These are phyloP conservation scores for Raffaelea ambrosiae DNA, from an alignment of 2,329 filamentous ascomycete genomes.

Conservation along the genomic window DNA sequence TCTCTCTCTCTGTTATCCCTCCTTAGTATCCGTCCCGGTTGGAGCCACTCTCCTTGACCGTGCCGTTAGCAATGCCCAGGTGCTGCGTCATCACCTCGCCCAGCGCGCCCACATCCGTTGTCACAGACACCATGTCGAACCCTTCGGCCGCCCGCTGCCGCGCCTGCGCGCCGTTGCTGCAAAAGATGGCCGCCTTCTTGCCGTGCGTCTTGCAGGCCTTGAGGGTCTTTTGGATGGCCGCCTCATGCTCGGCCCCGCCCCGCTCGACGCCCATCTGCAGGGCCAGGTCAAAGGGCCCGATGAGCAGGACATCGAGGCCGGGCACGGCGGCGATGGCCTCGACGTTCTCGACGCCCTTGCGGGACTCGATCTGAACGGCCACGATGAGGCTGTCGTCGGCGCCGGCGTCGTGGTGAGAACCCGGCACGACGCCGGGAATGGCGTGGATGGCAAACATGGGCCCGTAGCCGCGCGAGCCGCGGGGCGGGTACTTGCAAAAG, in stretches of 20 bases:
- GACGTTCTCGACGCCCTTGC: slow-evolving; percentile 28
- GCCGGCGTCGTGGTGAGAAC: slow-evolving; percentile 22
- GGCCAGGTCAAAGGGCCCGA: slow-evolving; percentile 24
- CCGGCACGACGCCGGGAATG: slow-evolving; percentile 16
- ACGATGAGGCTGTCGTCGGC: slow-evolving; percentile 23
- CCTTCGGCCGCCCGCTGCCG: slow-evolving; percentile 23
- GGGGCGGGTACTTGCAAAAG: slow-evolving; percentile 15
- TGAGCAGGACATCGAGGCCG: slow-evolving; percentile 30
- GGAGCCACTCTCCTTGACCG: neutral
- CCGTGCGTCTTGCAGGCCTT: slow-evolving; percentile 23
- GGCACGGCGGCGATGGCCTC: slow-evolving; percentile 31
- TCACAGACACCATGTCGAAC: slow-evolving; percentile 30
- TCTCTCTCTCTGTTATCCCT: neutral
- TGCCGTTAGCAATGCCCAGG: slow-evolving; percentile 21
- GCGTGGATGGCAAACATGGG: slow-evolving; percentile 22
- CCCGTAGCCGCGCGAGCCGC: slow-evolving; percentile 18
- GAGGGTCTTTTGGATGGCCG: slow-evolving; percentile 26
- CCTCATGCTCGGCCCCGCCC: slow-evolving; percentile 26
- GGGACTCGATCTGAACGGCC: slow-evolving; percentile 32
- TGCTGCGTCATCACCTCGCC: slow-evolving; percentile 23
- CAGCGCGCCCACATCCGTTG: slow-evolving; percentile 25
- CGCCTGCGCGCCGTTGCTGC: slow-evolving; percentile 23
- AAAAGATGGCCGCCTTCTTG: slow-evolving; percentile 32
- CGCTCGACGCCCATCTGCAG: slow-evolving; percentile 24
- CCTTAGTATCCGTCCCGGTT: slow-evolving; percentile 8